phyloP scores from a whole-genome alignment of 345 rosid genomes.

The Eucalyptus victrix region DNA sequence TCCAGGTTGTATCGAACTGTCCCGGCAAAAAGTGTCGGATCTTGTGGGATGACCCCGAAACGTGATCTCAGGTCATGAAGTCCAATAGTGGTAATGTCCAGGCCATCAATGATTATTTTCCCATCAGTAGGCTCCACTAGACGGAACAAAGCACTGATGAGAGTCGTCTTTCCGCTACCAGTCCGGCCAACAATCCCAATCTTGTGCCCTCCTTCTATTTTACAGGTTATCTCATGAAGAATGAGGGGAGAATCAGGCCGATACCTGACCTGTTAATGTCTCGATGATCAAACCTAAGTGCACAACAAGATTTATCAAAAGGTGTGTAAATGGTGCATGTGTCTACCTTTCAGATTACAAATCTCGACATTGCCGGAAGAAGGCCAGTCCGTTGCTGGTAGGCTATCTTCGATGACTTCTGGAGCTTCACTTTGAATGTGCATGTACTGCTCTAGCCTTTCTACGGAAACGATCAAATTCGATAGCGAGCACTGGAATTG shows the following conservation, averaged over 20 bases:
- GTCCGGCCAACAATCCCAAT: constrained; percentile 60
- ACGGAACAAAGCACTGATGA: constrained; percentile 39
- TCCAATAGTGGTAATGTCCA: constrained; percentile 40
- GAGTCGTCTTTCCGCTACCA: constrained; percentile 56
- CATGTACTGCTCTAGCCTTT: constrained; percentile 59
- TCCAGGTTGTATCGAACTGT: constrained; percentile 57
- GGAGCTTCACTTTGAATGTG: constrained; percentile 54
- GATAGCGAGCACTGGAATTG: constrained; percentile 31
- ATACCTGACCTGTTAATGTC: constrained; percentile 30
- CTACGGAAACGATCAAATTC: constrained; percentile 40
- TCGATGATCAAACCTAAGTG: neutral
- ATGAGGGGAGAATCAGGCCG: constrained; percentile 35
- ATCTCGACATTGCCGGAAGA: constrained; percentile 35
- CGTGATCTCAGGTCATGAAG: constrained; percentile 50
- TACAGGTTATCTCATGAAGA: constrained; percentile 50
- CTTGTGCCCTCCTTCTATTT: constrained; percentile 38
- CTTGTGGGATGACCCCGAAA: constrained; percentile 56
- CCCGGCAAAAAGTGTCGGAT: constrained; percentile 56
- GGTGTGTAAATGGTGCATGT: neutral
- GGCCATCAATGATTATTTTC: constrained; percentile 30
- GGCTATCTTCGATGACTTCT: constrained; percentile 23
- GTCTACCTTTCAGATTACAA: constrained; percentile 35
- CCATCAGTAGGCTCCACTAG: constrained; percentile 50
- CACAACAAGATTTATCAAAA: neutral
- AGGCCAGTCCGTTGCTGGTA: constrained; percentile 36